phyloP scores from a whole-genome alignment of 495 filamentous ascomycete species.

The Penicillium angulare region DNA sequence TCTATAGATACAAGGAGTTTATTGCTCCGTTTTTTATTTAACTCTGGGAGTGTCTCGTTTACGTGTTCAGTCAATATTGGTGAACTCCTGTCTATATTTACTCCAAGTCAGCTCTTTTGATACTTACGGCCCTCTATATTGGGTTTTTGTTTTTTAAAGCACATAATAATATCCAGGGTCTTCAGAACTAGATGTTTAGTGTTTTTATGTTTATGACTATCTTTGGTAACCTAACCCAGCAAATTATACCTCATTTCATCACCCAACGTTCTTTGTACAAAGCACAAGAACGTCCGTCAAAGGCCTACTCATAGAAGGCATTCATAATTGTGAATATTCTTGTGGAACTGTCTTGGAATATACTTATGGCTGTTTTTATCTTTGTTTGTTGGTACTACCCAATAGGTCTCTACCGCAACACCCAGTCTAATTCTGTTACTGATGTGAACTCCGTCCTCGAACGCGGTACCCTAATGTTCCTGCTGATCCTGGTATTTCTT shows the following conservation, averaged over 20 bases:
- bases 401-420: conserved; percentile 71
- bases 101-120: conserved; percentile 52
- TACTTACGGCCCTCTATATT: conserved; percentile 73
- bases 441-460: conserved; percentile 41
- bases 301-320: conserved; percentile 77
- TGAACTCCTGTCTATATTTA: conserved; percentile 84
- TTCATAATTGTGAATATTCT: conserved; percentile 80
- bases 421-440: conserved; percentile 55
- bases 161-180: conserved; percentile 66
- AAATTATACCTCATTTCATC: conserved; percentile 84
- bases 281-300: conserved; percentile 78
- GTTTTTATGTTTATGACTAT: conserved; percentile 82
- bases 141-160: conserved; percentile 85
- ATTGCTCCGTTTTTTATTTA: conserved; percentile 52
- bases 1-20: no score
- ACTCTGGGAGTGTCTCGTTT: conserved; percentile 43
- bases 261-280: conserved; percentile 79
- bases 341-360: conserved; percentile 74
- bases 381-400: conserved; percentile 82
- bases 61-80: conserved; percentile 90
- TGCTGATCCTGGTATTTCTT: conserved; percentile 46
- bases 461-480: conserved; percentile 32
- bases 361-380: conserved; percentile 64
- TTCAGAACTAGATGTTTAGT: conserved; percentile 85
- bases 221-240: conserved; percentile 72